Percentiles rank a stretch among this genome's conserved stretches.
phyloP scores from a whole-genome alignment of 139 green algal genomes.

The Coccomyxa sp. region DNA sequence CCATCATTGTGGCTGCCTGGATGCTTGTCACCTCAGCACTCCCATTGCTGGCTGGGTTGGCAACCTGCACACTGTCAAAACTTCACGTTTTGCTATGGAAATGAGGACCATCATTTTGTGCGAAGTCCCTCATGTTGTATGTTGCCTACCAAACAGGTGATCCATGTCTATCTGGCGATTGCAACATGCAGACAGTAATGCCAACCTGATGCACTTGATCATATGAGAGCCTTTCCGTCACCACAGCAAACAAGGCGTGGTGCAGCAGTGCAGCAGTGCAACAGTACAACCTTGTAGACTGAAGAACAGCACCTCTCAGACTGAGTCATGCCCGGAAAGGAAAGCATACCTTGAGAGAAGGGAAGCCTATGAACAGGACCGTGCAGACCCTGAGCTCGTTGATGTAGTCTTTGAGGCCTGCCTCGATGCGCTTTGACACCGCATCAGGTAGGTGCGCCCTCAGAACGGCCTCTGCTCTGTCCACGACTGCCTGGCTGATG shows the following conservation, averaged over 20 bases:
- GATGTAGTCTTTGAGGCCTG: slow-evolving; percentile 69
- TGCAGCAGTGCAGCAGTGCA: no score
- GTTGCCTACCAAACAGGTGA: no score
- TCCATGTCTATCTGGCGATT: no score
- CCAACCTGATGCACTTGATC: no score
- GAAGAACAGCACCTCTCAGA: no score
- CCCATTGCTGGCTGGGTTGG: neutral
- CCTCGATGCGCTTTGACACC: slow-evolving; percentile 61
- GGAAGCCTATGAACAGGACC: slow-evolving; percentile 87
- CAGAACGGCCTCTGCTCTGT: slow-evolving; percentile 42
- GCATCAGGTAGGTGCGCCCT: slow-evolving; percentile 69
- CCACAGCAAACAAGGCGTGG: no score
- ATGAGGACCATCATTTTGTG: no score
- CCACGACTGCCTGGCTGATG: neutral
- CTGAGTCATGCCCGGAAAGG: no score
- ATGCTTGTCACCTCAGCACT: slow-evolving; percentile 25
- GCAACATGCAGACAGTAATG: no score
- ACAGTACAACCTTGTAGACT: no score
- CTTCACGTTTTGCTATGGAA: neutral
- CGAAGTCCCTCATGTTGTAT: no score
- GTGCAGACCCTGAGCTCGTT: slow-evolving; percentile 76
- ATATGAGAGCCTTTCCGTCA: no score
- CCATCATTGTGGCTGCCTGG: slow-evolving; percentile 48
- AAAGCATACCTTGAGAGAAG: slow-evolving; percentile 40
- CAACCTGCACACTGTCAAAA: neutral